Evolutionary conservation across 768 basidiomycete species (phyloP), one percentile per base, ranked within the genome.

Genomic region (Kwoniella heveanensis): DNA sequence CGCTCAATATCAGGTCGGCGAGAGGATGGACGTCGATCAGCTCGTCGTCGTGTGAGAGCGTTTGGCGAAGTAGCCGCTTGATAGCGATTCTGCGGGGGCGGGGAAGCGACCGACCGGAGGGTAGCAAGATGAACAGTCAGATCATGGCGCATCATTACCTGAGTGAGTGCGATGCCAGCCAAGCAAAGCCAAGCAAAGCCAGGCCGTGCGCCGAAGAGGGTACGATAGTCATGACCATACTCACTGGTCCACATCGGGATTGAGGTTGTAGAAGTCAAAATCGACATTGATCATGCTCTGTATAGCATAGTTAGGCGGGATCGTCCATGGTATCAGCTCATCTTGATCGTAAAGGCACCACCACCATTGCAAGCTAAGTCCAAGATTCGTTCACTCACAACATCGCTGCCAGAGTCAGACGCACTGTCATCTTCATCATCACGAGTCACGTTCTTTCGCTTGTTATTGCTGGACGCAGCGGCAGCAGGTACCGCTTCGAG

Each of bases 241-340:
- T 62, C 55, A 79, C 73, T 90, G 87, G 77, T 89, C 96, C 81
- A 98, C 94, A 71, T 90, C 84, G 2, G 90, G 86, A 68, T 90
- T 88, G 6, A 91, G 87, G 78, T 91, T 88, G 84, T 91, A 94
- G 78, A 96, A 98, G 68, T 96, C 92, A 74, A 98, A 97, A 74
- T 89, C 88, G 69, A 94, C 88, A 79, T 94, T 85, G 81, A 94
- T 84, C 71, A 88, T 84, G 75, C 83, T 85, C 85, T 86, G 82
- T n/a, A n/a, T n/a, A n/a, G n/a, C n/a, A n/a, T n/a, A n/a, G n/a
- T n/a, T n/a, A n/a, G n/a, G n/a, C n/a, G n/a, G n/a, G n/a, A n/a
- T n/a, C n/a, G n/a, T n/a, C n/a, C n/a, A n/a, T n/a, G n/a, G n/a
- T n/a, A n/a, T n/a, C n/a, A n/a, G n/a, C n/a, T n/a, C n/a, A n/a